phyloP scores from a whole-genome alignment of 495 filamentous ascomycete species.

The Penicillium fimorum region DNA sequence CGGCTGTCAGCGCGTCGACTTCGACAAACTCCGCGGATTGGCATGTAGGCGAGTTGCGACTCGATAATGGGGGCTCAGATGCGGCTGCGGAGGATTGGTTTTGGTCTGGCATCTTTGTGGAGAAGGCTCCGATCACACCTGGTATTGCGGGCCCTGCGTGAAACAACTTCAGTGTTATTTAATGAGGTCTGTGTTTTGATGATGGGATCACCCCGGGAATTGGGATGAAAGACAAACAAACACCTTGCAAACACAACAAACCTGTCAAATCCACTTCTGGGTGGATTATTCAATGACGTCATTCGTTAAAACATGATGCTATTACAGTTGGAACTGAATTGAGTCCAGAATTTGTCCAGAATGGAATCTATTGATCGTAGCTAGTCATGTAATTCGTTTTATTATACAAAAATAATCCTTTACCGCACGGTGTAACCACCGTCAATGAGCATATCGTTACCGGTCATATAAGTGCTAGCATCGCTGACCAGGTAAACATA shows the following conservation, averaged over 20 bases:
- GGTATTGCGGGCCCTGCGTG: constrained; percentile 47
- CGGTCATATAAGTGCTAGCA: constrained; percentile 82
- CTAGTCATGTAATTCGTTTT: constrained; percentile 1
- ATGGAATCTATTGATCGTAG: constrained; percentile 10
- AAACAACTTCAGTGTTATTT: too few relatives aligned
- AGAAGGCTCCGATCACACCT: constrained; percentile 61
- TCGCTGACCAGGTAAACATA: constrained; percentile 76
- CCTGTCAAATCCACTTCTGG: not conserved
- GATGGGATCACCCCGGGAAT: too few relatives aligned
- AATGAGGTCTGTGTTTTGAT: too few relatives aligned
- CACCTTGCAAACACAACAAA: not conserved
- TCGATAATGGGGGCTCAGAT: constrained; percentile 57
- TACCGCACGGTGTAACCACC: constrained; percentile 55
- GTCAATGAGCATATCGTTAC: constrained; percentile 73
- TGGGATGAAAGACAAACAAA: not conserved
- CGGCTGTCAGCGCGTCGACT: constrained; percentile 55
- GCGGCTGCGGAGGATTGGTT: constrained; percentile 61
- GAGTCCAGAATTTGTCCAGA: not conserved
- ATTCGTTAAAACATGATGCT: not conserved
- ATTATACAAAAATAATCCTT: constrained; percentile 13
- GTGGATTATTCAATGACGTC: not conserved
- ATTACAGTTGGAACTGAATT: not conserved
- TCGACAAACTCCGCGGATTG: constrained; percentile 70
- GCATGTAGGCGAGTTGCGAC: constrained; percentile 70
- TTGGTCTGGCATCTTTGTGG: constrained; percentile 70